phyloP scores from a whole-genome alignment of 1,284 basidiomycete genomes.

The Apiotrichum akiyoshidainum region DNA sequence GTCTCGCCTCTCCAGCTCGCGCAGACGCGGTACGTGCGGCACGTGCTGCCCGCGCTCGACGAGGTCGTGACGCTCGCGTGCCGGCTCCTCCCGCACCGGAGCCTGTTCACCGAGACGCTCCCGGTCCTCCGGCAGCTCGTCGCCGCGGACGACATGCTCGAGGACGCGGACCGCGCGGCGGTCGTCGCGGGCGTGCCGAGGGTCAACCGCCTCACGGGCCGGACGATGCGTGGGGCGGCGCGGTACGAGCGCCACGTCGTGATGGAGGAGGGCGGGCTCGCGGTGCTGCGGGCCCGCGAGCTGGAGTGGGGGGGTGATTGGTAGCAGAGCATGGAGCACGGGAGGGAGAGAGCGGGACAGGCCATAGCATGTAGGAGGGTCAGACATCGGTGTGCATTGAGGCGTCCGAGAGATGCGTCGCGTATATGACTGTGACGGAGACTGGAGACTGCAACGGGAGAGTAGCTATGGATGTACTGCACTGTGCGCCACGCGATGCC shows the following conservation, averaged over 20 bases:
- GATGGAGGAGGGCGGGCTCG: conserved; percentile 15
- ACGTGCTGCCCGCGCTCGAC: conserved; percentile 53
- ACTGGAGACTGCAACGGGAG: no score
- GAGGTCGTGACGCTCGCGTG: conserved; percentile 48
- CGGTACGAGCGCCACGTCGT: conserved; percentile 24
- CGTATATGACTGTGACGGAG: no score
- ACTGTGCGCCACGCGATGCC: no score
- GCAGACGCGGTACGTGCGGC: conserved; percentile 33
- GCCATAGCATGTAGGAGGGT: no score
- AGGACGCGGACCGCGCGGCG: conserved; percentile 36
- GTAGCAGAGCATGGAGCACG: neutral
- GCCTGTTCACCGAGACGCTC: conserved; percentile 65
- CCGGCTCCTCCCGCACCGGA: conserved; percentile 52
- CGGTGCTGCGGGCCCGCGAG: conserved; percentile 7
- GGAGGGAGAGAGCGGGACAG: no score
- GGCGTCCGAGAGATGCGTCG: neutral
- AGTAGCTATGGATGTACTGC: no score
- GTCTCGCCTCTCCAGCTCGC: conserved; percentile 7
- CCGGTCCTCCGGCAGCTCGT: conserved; percentile 69
- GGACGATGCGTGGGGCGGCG: conserved; percentile 29
- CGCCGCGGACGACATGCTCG: conserved; percentile 60
- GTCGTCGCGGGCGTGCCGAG: conserved; percentile 29
- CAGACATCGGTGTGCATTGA: no score
- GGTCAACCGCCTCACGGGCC: conserved; percentile 43
- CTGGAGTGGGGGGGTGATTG: neutral